These are phyloP conservation scores for Fagopyrum tataricum DNA, from an alignment of 148 eudicot genomes.

Conservation along the genomic window DNA sequence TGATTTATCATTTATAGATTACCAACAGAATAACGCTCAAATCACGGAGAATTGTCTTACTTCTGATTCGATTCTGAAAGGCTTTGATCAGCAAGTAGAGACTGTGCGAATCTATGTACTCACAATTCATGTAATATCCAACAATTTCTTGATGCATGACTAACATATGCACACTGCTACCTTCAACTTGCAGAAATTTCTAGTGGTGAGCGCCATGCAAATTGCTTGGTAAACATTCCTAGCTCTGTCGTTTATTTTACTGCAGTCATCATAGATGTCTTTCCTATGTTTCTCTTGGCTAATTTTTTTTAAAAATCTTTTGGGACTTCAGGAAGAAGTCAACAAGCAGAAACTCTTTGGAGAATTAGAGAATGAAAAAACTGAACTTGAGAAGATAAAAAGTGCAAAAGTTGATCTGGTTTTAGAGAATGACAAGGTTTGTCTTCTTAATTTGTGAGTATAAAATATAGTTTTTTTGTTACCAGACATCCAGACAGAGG, in stretches of 20 bases:
- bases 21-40: neutral
- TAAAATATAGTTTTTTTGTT: neutral
- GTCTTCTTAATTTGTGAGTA: neutral
- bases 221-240: constrained; percentile 22
- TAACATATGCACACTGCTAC: constrained; percentile 5
- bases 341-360: constrained; percentile 21
- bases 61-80: neutral
- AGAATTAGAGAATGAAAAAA: constrained; percentile 46
- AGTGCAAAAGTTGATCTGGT: constrained; percentile 33
- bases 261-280: neutral
- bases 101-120: neutral
- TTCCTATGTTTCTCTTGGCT: neutral
- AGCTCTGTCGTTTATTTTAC: neutral
- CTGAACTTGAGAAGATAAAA: constrained; percentile 42
- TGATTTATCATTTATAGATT: neutral
- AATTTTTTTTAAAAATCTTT: constrained; percentile 7
- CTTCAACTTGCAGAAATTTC: constrained; percentile 25
- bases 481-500: neutral
- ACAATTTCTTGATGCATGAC: constrained; percentile 5
- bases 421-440: constrained; percentile 55
- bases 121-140: neutral
- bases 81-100: neutral
- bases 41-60: neutral
- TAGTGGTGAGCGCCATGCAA: constrained; percentile 9
- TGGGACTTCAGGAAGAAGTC: constrained; percentile 21